Evolutionary conservation across 257 asterid genomes (phyloP).

Genomic region (Sherardia arvensis): DNA sequence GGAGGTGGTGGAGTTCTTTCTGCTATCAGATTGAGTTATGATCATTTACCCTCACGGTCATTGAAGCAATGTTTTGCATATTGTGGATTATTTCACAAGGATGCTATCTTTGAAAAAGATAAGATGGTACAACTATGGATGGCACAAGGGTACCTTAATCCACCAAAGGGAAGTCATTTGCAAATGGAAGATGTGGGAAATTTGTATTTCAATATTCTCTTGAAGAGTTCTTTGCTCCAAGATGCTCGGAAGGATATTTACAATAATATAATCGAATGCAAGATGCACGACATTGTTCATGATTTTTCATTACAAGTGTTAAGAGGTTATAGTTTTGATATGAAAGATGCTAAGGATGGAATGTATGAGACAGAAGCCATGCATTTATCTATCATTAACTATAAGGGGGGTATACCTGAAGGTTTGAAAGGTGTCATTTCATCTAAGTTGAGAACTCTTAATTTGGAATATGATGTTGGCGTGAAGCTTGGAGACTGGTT

Average conservation of each 20-base stretch:
- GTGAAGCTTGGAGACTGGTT: not conserved
- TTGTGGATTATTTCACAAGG: conserved; percentile 21
- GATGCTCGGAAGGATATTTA: conserved; percentile 7
- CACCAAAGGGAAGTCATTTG: not conserved
- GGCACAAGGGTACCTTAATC: conserved; percentile 14
- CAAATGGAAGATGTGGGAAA: conserved; percentile 18
- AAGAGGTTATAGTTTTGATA: not conserved
- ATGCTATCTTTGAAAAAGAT: conserved; percentile 11
- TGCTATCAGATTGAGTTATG: conserved; percentile 16
- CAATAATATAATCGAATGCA: conserved; percentile 5
- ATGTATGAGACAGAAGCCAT: not conserved
- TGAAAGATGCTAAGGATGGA: not conserved
- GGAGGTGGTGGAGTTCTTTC: conserved; percentile 2
- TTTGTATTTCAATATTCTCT: conserved; percentile 4
- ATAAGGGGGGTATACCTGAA: not conserved
- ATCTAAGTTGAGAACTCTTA: conserved; percentile 7
- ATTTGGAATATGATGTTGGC: not conserved
- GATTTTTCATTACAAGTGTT: conserved; percentile 15
- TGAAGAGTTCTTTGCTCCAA: conserved; percentile 19
- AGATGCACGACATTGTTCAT: conserved; percentile 34
- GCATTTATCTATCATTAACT: not conserved
- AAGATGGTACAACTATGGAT: conserved; percentile 24
- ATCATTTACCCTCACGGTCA: conserved; percentile 15
- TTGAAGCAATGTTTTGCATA: conserved; percentile 19
- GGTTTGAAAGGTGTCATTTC: not conserved